Conservation (phyloP, 495 filamentous ascomycete species). For the Aspergillus biplanus region DNA sequence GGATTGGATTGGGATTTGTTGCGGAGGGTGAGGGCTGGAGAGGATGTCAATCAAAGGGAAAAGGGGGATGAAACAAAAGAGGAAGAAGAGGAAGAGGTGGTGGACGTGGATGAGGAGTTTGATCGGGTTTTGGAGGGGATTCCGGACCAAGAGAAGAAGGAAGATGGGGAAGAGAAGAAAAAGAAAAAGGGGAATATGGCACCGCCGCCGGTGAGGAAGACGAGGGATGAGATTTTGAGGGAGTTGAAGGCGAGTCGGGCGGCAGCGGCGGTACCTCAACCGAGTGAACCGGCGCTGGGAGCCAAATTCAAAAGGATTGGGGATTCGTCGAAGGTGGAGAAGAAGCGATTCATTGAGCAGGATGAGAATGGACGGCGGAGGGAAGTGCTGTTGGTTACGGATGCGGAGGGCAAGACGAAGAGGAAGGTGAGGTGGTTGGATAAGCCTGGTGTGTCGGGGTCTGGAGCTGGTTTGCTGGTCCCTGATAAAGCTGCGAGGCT, state of each 20-base stretch:
- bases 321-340: slow-evolving; percentile 57
- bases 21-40: slow-evolving; percentile 70
- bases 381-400: slow-evolving; percentile 83
- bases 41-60: slow-evolving; percentile 59
- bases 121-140: slow-evolving; percentile 70
- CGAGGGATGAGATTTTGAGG: slow-evolving; percentile 80
- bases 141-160: slow-evolving; percentile 48
- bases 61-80: slow-evolving; percentile 25
- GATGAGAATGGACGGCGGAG: slow-evolving; percentile 68
- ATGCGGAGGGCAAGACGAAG: slow-evolving; percentile 86
- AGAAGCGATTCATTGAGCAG: slow-evolving; percentile 72
- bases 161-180: slow-evolving; percentile 54
- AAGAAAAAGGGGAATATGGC: slow-evolving; percentile 82
- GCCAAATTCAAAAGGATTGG: slow-evolving; percentile 79
- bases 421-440: slow-evolving; percentile 68
- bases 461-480: slow-evolving; percentile 58
- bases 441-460: slow-evolving; percentile 39
- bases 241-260: slow-evolving; percentile 78
- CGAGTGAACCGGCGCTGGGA: slow-evolving; percentile 61
- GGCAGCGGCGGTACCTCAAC: slow-evolving; percentile 54
- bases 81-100: slow-evolving; percentile 27
- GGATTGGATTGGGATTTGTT: slow-evolving; percentile 86
- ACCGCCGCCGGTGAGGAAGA: slow-evolving; percentile 64
- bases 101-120: slow-evolving; percentile 76
- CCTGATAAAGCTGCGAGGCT: slow-evolving; percentile 68